Percentiles rank a stretch among this genome's conserved stretches.
These are phyloP conservation scores for Bromus sterilis DNA, from an alignment of 176 grass and related monocot genomes.

Conservation along the genomic window DNA sequence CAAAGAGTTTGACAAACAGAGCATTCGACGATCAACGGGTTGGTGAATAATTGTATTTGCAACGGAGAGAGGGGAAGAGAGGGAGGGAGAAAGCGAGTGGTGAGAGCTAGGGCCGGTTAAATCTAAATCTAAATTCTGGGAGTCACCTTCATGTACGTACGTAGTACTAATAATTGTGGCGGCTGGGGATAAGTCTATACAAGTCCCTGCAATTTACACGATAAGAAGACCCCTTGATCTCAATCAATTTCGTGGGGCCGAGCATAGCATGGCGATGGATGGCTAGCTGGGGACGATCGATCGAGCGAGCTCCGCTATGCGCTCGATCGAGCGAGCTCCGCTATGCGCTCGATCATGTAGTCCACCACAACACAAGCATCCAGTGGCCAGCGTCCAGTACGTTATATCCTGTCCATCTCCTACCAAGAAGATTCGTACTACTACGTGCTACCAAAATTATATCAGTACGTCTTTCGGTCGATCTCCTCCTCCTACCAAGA, in stretches of 20 bases:
- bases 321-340: constrained; percentile 10
- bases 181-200: constrained; percentile 19
- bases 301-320: too few relatives aligned
- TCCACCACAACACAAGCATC: neutral
- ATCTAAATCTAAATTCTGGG: neutral
- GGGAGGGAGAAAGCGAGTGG: neutral
- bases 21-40: neutral
- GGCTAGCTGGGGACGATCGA: neutral
- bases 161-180: constrained; percentile 15
- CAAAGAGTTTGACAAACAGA: too few relatives aligned
- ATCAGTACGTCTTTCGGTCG: too few relatives aligned
- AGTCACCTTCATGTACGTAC: constrained; percentile 30
- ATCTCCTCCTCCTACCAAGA: too few relatives aligned
- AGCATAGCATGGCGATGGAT: neutral
- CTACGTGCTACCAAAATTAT: too few relatives aligned
- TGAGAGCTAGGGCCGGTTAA: neutral
- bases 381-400: neutral
- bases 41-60: neutral
- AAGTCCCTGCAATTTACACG: neutral
- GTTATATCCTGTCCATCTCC: neutral
- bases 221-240: neutral
- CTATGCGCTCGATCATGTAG: neutral
- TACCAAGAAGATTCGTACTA: neutral
- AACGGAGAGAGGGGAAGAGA: neutral
- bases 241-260: neutral